These are phyloP conservation scores for Scedosporium dehoogii DNA, from an alignment of 2,329 filamentous ascomycete genomes.

Conservation along the genomic window DNA sequence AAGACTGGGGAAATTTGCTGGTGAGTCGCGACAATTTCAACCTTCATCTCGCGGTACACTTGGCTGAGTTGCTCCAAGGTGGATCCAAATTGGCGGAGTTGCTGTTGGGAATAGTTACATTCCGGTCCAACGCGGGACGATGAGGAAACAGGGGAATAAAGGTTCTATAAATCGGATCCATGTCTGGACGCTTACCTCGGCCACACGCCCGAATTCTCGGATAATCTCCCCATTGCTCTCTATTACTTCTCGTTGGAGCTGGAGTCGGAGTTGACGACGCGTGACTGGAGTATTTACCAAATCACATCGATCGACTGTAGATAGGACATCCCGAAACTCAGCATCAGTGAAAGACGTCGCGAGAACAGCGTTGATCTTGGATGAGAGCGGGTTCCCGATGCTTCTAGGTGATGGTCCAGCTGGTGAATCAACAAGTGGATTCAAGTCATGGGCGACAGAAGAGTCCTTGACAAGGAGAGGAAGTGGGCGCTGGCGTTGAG, in stretches of 20 bases:
- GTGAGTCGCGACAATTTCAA: constrained; percentile 65
- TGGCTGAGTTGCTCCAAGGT: constrained; percentile 71
- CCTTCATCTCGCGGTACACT: constrained; percentile 71
- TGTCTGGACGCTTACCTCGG: constrained; percentile 51
- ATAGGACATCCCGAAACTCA: constrained; percentile 78
- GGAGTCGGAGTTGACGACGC: constrained; percentile 67
- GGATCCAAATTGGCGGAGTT: constrained; percentile 74
- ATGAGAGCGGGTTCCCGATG: constrained; percentile 56
- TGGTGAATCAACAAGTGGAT: background rate
- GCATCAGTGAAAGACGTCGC: constrained; percentile 88
- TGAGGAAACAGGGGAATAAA: background rate
- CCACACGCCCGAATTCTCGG: constrained; percentile 77
- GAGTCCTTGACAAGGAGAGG: background rate
- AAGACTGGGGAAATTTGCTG: constrained; percentile 64
- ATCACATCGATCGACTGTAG: constrained; percentile 63
- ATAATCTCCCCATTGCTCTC: constrained; percentile 86
- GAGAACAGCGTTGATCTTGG: constrained; percentile 74
- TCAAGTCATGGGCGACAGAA: background rate
- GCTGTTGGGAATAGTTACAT: constrained; percentile 37
- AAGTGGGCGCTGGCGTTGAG: background rate
- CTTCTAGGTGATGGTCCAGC: background rate
- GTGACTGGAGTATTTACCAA: constrained; percentile 68
- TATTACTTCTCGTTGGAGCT: constrained; percentile 86
- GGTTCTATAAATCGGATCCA: too few relatives aligned
- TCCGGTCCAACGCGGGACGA: constrained; percentile 2